Evolutionary conservation across 2,329 filamentous ascomycete genomes (phyloP), one percentile per base, ranked within the genome.

Genomic region (Colletotrichum sojae): DNA sequence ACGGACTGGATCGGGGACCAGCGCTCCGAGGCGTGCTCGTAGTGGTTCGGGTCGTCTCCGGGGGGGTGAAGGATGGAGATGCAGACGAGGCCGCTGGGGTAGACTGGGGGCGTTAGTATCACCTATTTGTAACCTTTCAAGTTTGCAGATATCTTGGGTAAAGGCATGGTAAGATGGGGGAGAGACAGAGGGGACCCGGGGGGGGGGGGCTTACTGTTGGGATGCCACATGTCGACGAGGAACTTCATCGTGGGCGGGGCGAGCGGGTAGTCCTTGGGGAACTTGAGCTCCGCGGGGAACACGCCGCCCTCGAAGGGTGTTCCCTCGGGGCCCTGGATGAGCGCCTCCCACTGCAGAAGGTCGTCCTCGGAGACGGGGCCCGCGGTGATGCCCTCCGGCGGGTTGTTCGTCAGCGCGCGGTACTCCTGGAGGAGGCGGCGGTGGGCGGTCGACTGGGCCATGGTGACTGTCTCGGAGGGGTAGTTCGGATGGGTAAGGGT

Each of bases 41-140:
- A 98, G 85, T 97, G 95, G 84, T 98, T 98, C 63, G 96, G 96
- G 81, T 98, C 95, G 83, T 98, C 95, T 76, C 96, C 95, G 3
- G 95, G 95, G 3, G 95, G 92, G 81, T 98, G 95, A 2, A 98
- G 90, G 83, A 98, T 98, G n/a, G 94, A 97, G 77, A 98, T 98
- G 84, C 95, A 98, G 75, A 98, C 96, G 18, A 95, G 89, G 72
- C 95, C 95, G 78, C 92, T 95, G 16, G 92, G 89, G 79, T 98
- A 98, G 60, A 98, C 95, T 97, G 73, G 48, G 40, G 5, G 20
- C 51, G 52, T 54, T 22, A 39, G 53, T 18, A 61, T 63, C 1
- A 56, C 31, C 18, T 22, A 25, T 25, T 25, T 22, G 16, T n/a
- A 22, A 2, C 2, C 18, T 12, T 4, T 20, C 46, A 3, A 18